These are phyloP conservation scores for Nematocida homosporus DNA, from an alignment of 371 early-diverging fungal genomes.

Conservation along the genomic window DNA sequence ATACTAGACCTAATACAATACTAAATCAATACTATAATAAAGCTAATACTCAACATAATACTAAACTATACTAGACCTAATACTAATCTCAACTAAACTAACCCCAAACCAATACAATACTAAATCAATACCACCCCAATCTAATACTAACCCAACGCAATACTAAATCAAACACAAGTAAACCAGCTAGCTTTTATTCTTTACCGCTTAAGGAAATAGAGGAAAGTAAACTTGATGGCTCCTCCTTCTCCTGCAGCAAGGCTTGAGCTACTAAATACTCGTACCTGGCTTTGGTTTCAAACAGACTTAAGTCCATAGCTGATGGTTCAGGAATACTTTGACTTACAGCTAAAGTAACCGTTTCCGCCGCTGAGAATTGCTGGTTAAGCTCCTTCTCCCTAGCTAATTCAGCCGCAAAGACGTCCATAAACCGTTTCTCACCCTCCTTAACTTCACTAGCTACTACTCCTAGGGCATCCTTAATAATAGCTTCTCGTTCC, in stretches of 20 bases:
- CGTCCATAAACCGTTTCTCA: not conserved
- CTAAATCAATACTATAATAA: too few species aligned
- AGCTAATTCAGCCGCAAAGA: slow-evolving; percentile 10
- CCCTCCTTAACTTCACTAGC: slow-evolving; percentile 24
- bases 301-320: slow-evolving; percentile 10
- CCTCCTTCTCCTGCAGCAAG: not conserved
- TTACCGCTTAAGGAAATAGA: slow-evolving; percentile 19
- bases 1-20: too few species aligned
- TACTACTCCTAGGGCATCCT: not conserved
- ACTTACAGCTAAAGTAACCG: not conserved
- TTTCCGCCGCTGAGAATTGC: not conserved
- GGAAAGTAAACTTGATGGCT: slow-evolving; percentile 10
- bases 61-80: too few species aligned
- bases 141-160: too few species aligned
- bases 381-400: slow-evolving; percentile 13
- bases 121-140: slow-evolving; percentile 20
- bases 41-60: too few species aligned
- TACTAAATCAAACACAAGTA: slow-evolving; percentile 46
- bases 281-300: not conserved
- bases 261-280: slow-evolving; percentile 15
- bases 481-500: not conserved
- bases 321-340: not conserved
- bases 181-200: slow-evolving; percentile 47
- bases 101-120: slow-evolving; percentile 48
- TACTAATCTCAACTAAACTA: too few species aligned